phyloP scores from a whole-genome alignment of 106 monocot genomes.

The Dioscorea alata region DNA sequence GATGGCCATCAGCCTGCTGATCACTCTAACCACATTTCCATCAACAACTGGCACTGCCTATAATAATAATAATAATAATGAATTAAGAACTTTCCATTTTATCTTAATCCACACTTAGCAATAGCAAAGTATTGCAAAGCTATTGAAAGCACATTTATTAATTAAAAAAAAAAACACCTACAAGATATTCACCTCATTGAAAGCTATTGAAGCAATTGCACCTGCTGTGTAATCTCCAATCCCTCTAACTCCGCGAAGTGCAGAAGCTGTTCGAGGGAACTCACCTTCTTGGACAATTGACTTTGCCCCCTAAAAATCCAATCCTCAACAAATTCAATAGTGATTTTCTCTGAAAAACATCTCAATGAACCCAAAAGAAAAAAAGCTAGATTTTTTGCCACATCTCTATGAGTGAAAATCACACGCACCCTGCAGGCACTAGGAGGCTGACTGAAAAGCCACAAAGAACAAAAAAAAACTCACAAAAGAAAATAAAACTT shows the following conservation, averaged over 20 bases:
- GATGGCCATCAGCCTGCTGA: conserved; percentile 79
- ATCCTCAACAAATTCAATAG: neutral
- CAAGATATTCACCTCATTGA: conserved; percentile 18
- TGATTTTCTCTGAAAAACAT: neutral
- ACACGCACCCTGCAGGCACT: no score
- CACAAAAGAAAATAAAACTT: no score
- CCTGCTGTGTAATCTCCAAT: conserved; percentile 96
- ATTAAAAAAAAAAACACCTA: no score
- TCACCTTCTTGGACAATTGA: conserved; percentile 50
- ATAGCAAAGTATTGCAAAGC: no score
- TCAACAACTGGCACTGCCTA: conserved; percentile 95
- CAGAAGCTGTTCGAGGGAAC: conserved; percentile 69
- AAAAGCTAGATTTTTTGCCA: no score
- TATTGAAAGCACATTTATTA: conserved; percentile 43
- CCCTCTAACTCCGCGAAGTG: conserved; percentile 51
- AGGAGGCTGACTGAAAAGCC: no score
- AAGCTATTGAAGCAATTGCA: conserved; percentile 97
- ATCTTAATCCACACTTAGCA: no score
- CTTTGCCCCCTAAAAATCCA: conserved; percentile 65
- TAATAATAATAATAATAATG: neutral
- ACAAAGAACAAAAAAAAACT: no score
- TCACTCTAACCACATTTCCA: conserved; percentile 95
- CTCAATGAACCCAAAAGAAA: no score
- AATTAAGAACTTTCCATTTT: neutral
- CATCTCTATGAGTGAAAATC: no score